phyloP scores from a whole-genome alignment of 2,329 filamentous ascomycete genomes.

The Scedosporium apiospermum region DNA sequence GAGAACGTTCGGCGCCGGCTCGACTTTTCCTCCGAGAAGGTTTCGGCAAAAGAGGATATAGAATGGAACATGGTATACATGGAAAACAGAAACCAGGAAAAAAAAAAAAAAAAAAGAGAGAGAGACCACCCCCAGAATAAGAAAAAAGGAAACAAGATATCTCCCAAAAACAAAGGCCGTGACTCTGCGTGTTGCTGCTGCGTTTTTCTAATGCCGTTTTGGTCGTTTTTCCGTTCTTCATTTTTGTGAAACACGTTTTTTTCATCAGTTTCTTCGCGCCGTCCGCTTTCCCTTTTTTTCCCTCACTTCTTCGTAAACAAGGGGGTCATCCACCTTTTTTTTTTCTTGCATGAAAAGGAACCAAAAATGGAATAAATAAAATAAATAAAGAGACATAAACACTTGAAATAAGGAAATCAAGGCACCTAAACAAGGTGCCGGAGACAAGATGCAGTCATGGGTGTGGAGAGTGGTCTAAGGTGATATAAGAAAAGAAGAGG shows the following conservation, averaged over 20 bases:
- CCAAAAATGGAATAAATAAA: slow-evolving; percentile 6
- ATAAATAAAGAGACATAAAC: neutral
- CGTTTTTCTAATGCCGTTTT: neutral
- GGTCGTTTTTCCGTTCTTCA: neutral
- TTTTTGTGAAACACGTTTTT: neutral
- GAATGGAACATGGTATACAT: neutral
- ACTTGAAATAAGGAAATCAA: neutral
- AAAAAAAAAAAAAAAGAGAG: neutral
- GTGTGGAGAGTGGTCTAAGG: neutral
- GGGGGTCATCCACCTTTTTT: neutral
- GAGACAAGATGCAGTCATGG: neutral
- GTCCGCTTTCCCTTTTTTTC: neutral
- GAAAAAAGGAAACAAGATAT: neutral
- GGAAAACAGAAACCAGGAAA: neutral
- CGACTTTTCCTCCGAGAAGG: no score
- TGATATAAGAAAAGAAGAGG: neutral
- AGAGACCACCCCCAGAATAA: neutral
- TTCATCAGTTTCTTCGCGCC: neutral
- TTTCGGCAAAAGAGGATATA: no score
- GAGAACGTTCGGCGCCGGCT: no score
- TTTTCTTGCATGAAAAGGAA: neutral
- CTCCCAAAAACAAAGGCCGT: neutral
- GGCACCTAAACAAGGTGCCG: neutral
- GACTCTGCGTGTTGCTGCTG: neutral
- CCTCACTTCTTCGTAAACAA: neutral